These are phyloP conservation scores for Magnolia sinica DNA, from an alignment of 164 flowering plant genomes.

Conservation along the genomic window DNA sequence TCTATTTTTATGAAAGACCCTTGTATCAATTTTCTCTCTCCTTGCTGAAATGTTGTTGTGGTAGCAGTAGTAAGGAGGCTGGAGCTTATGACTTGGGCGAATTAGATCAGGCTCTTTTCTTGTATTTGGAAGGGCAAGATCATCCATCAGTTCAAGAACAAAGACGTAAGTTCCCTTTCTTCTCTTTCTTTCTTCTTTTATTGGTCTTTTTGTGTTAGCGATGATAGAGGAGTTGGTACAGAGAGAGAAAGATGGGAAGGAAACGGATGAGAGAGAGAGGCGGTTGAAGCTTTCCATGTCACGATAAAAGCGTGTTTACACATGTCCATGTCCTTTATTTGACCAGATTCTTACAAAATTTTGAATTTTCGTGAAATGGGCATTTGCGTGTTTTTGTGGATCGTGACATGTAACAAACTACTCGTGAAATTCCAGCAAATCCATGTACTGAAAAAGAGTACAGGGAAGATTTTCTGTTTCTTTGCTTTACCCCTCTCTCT, in stretches of 20 bases:
- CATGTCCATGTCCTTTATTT: constrained; percentile 47
- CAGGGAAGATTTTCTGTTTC: constrained; percentile 12
- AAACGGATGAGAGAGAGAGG: neutral
- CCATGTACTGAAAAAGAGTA: constrained; percentile 37
- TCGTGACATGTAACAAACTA: constrained; percentile 33
- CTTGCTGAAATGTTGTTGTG: constrained; percentile 5
- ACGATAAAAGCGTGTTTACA: constrained; percentile 45
- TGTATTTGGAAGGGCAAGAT: constrained; percentile 79
- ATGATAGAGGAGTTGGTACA: neutral
- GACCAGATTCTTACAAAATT: constrained; percentile 35
- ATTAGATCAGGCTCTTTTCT: constrained; percentile 90
- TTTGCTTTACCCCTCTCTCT: neutral
- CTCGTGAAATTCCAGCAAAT: constrained; percentile 23
- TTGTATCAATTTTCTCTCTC: neutral
- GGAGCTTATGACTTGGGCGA: constrained; percentile 91
- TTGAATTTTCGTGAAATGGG: neutral
- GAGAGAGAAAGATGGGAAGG: neutral
- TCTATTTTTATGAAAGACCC: neutral
- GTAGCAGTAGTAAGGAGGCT: constrained; percentile 49
- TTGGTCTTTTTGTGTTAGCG: neutral
- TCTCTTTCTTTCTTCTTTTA: neutral
- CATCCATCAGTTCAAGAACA: constrained; percentile 49
- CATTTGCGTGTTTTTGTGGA: constrained; percentile 8
- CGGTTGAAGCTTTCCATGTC: constrained; percentile 31
- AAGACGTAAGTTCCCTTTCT: constrained; percentile 41